Conservation (phyloP, 257 asterid species). For the Lithospermum erythrorhizon region DNA sequence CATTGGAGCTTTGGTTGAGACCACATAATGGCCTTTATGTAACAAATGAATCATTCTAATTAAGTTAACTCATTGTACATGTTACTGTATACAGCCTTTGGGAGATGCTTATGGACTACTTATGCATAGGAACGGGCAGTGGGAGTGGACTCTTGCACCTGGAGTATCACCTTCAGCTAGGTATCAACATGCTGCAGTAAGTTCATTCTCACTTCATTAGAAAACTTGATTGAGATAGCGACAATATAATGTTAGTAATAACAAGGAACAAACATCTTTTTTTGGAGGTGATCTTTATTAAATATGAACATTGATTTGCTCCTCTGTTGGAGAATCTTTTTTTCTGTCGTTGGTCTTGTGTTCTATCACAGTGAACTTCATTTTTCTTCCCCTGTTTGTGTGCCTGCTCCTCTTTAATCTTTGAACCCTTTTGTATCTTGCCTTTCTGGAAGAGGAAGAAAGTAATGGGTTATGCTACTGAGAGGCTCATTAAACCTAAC, state of each 20-base stretch:
- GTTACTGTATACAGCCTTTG: constrained; percentile 50
- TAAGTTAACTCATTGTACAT: constrained; percentile 12
- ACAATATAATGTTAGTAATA: no score
- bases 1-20: not conserved
- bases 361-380: not conserved
- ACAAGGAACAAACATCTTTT: no score
- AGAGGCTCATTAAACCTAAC: not conserved
- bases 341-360: not conserved
- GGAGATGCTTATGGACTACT: constrained; percentile 97
- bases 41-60: not conserved
- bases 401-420: not conserved
- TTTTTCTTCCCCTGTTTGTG: not conserved
- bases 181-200: constrained; percentile 97
- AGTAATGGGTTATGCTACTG: not conserved
- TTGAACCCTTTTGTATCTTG: not conserved
- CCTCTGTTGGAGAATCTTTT: not conserved
- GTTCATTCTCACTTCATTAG: constrained; percentile 10
- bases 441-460: not conserved
- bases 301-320: not conserved
- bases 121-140: constrained; percentile 93
- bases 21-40: no score
- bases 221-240: not conserved
- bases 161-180: constrained; percentile 94
- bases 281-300: no score
- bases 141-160: constrained; percentile 99